Evolutionary conservation across 306 rosid genomes (phyloP).

Genomic region (Oemleria cerasiformis): DNA sequence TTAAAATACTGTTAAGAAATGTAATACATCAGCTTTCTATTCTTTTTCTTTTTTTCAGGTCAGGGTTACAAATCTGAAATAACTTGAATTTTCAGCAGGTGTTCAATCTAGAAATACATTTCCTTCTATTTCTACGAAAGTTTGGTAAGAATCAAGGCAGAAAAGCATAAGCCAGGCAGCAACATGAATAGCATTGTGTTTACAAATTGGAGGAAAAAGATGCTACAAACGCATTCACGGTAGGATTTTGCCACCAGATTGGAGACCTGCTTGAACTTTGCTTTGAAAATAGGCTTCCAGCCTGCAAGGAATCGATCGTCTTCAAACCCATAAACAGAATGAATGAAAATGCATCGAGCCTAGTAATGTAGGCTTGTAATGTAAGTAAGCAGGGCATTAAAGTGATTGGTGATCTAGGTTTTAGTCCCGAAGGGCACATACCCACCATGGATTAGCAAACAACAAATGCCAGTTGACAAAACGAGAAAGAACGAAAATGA

Average conservation of each 20-base stretch:
- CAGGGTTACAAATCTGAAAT: not conserved
- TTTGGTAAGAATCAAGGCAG: not conserved
- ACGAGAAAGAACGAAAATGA: not conserved
- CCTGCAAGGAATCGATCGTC: constrained; percentile 39
- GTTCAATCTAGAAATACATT: not conserved
- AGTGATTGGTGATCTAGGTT: too few relatives aligned
- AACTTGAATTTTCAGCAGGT: not conserved
- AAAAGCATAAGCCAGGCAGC: not conserved
- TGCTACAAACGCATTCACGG: constrained; percentile 3
- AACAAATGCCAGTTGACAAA: too few relatives aligned
- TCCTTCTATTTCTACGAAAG: not conserved
- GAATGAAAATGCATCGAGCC: too few relatives aligned
- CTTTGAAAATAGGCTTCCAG: constrained; percentile 70
- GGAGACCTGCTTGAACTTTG: constrained; percentile 71
- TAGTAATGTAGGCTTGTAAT: too few relatives aligned
- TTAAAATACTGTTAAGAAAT: not conserved
- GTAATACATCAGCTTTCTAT: not conserved
- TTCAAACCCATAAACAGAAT: not conserved
- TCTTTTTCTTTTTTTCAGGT: not conserved
- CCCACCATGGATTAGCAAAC: too few relatives aligned
- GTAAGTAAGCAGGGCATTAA: too few relatives aligned
- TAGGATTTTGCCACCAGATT: constrained; percentile 61
- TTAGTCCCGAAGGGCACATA: too few relatives aligned
- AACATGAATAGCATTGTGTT: not conserved
- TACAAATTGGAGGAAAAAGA: not conserved